Conservation (phyloP, 2,329 filamentous ascomycete genomes). For the Colletotrichum euphorbiae region DNA sequence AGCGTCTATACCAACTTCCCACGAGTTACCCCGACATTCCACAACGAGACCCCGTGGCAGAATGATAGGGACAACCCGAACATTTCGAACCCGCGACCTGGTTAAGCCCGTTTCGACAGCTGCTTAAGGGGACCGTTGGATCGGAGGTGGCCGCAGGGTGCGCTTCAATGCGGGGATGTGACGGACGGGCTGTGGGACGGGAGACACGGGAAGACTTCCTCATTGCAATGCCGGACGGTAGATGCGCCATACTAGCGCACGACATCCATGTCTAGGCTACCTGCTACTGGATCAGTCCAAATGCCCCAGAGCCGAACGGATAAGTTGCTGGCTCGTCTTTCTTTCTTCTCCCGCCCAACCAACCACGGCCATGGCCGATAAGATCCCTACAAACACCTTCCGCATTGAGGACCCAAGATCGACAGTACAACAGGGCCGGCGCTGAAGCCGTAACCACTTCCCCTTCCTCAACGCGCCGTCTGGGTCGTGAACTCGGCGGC, state of each 20-base stretch:
- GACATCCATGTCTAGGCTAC: no score
- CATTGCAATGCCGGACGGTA: no score
- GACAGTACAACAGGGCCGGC: conserved; percentile 14
- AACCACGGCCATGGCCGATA: conserved; percentile 40
- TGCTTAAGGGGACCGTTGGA: conserved; percentile 20
- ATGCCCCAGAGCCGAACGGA: no score
- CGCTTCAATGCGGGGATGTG: conserved; percentile 22
- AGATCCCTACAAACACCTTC: conserved; percentile 33
- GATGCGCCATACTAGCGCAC: no score
- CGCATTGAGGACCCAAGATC: conserved; percentile 28
- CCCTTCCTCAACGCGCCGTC: no score
- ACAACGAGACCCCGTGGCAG: conserved; percentile 10
- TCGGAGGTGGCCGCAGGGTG: conserved; percentile 29
- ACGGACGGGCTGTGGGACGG: conserved; percentile 7
- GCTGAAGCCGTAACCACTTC: conserved; percentile 16
- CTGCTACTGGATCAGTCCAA: no score
- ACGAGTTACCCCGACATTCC: no score
- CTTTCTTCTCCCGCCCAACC: no score
- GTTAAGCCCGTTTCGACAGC: conserved; percentile 33
- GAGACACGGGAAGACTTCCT: conserved; percentile 33
- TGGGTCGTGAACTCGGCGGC: neutral
- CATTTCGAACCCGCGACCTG: neutral
- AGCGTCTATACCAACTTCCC: conserved; percentile 2
- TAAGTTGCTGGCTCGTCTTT: no score
- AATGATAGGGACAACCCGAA: conserved; percentile 32